Evolutionary conservation across 75 land plant genomes (phyloP).

Genomic region (Pinus taeda): DNA sequence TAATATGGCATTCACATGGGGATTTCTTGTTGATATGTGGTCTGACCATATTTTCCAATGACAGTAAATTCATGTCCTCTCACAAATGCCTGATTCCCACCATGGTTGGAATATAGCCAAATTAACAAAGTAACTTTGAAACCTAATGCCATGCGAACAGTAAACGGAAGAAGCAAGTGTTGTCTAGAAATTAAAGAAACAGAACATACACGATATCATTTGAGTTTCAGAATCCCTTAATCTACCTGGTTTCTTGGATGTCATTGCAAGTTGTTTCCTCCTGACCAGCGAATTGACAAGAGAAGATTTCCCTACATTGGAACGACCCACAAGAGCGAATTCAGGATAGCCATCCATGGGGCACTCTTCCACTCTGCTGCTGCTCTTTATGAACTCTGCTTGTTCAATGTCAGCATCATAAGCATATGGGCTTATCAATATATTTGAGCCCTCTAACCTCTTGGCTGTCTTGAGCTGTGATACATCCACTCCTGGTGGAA

Average conservation of each 20-base stretch:
- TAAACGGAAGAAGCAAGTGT: too few species aligned
- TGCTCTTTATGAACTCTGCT: conserved; percentile 73
- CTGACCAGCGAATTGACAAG: conserved; percentile 66
- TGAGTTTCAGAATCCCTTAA: too few species aligned
- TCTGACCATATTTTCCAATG: too few species aligned
- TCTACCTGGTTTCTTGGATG: conserved; percentile 86
- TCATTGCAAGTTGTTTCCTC: conserved; percentile 68
- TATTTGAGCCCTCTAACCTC: conserved; percentile 83
- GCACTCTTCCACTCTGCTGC: conserved; percentile 52
- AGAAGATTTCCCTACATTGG: conserved; percentile 90
- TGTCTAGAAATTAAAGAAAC: too few species aligned
- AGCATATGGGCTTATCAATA: conserved; percentile 69
- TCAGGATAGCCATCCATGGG: conserved; percentile 77
- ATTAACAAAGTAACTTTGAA: too few species aligned
- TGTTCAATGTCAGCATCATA: conserved; percentile 50
- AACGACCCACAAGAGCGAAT: conserved; percentile 80
- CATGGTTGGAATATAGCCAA: too few species aligned
- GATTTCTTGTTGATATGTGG: too few species aligned
- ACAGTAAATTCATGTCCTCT: too few species aligned
- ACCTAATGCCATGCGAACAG: too few species aligned
- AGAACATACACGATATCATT: too few species aligned
- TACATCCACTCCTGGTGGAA: conserved; percentile 65
- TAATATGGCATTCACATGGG: too few species aligned
- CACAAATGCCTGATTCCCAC: too few species aligned
- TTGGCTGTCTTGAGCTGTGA: conserved; percentile 47